Conservation (phyloP, 176 grass and related monocot genomes). For the Aegilops sharonensis region DNA sequence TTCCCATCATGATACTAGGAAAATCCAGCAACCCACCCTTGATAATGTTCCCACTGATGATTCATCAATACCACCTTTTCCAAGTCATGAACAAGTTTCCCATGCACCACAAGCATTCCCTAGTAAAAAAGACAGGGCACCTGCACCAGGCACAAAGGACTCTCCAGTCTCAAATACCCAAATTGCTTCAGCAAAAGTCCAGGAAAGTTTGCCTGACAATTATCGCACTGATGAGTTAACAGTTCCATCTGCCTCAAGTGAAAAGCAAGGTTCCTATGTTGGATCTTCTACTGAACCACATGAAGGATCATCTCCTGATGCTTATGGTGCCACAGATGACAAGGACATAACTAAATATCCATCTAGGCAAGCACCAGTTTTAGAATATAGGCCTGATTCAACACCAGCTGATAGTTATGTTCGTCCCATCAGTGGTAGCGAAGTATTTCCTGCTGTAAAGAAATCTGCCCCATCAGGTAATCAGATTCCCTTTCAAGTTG, state of each 20-base stretch:
- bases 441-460: conserved; percentile 13
- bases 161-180: neutral
- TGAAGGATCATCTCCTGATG: conserved; percentile 2
- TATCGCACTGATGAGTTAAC: neutral
- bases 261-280: conserved; percentile 22
- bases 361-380: neutral
- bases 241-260: conserved; percentile 14
- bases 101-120: neutral
- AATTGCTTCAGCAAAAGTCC: neutral
- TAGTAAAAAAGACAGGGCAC: neutral
- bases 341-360: neutral
- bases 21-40: conserved; percentile 22
- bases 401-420: neutral
- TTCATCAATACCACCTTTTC: neutral
- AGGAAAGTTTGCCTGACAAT: conserved; percentile 10
- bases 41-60: neutral
- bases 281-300: neutral
- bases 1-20: neutral
- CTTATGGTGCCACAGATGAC: neutral
- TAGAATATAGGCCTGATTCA: conserved; percentile 1
- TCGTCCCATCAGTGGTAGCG: neutral
- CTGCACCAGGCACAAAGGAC: neutral
- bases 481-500: neutral
- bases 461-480: conserved; percentile 26
- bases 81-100: conserved; percentile 20